Percentiles rank a stretch among this genome's conserved stretches.
phyloP scores from a whole-genome alignment of 2,329 filamentous ascomycete species.

The Boeremia exigua region DNA sequence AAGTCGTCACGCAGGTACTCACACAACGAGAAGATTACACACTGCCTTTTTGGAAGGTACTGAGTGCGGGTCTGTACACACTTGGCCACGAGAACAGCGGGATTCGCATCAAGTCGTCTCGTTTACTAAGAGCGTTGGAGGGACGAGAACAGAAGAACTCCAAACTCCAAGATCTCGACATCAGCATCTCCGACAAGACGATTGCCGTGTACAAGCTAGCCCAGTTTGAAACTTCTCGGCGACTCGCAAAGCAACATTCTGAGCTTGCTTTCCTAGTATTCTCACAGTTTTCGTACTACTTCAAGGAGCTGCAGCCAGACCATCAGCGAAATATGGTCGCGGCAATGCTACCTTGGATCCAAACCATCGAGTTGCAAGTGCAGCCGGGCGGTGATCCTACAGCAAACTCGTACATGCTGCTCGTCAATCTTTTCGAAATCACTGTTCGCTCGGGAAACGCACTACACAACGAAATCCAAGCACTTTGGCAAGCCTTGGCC shows the following conservation, averaged over 20 bases:
- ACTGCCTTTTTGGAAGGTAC: conserved; percentile 86
- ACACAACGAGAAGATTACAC: conserved; percentile 82
- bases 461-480: conserved; percentile 95
- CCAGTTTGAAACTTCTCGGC: conserved; percentile 94
- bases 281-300: conserved; percentile 92
- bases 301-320: conserved; percentile 81
- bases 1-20: conserved; percentile 86
- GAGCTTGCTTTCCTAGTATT: conserved; percentile 93
- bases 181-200: conserved; percentile 97
- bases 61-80: conserved; percentile 88
- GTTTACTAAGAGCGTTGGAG: conserved; percentile 80
- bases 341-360: conserved; percentile 94
- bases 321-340: conserved; percentile 94
- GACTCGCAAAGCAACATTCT: conserved; percentile 84
- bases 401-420: conserved; percentile 88
- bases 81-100: conserved; percentile 90
- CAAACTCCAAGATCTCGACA: conserved; percentile 95
- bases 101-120: conserved; percentile 85
- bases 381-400: conserved; percentile 92
- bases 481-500: conserved; percentile 93
- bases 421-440: conserved; percentile 94
- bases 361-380: conserved; percentile 88
- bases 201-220: conserved; percentile 97
- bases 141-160: conserved; percentile 83
- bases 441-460: conserved; percentile 89